phyloP scores from a whole-genome alignment of 192 early-diverging fungal genomes.

The Spinellus fusiger region DNA sequence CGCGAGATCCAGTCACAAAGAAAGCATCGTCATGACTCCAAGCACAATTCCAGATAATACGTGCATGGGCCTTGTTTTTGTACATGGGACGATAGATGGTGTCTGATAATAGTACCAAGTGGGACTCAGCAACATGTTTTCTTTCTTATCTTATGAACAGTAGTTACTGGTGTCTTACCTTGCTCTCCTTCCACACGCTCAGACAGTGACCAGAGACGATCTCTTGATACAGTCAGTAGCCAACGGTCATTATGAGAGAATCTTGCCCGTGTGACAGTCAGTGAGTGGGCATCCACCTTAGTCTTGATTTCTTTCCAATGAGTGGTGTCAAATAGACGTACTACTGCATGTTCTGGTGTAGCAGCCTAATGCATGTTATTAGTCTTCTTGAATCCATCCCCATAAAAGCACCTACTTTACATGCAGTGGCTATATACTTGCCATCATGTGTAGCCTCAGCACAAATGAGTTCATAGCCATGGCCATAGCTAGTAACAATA shows the following conservation, averaged over 20 bases:
- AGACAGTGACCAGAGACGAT: constrained; percentile 84
- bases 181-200: constrained; percentile 40
- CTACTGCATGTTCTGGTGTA: constrained; percentile 64
- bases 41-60: constrained; percentile 89
- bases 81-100: constrained; percentile 51
- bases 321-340: constrained; percentile 63
- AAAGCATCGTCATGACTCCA: constrained; percentile 74
- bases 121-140: background rate
- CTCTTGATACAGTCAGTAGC: constrained; percentile 77
- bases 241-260: constrained; percentile 74
- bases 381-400: background rate
- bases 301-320: constrained; percentile 62
- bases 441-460: constrained; percentile 71
- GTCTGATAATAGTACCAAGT: no score
- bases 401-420: constrained; percentile 47
- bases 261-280: constrained; percentile 78
- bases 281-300: constrained; percentile 60
- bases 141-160: background rate
- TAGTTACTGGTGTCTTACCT: constrained; percentile 12
- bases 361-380: constrained; percentile 38
- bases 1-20: constrained; percentile 91
- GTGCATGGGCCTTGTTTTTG: constrained; percentile 76
- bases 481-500: constrained; percentile 61
- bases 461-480: constrained; percentile 85
- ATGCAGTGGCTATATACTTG: constrained; percentile 64